Evolutionary conservation across 192 early-diverging fungal genomes (phyloP), one percentile per base, ranked within the genome.

Genomic region (Globomyces pollinis-pini): DNA sequence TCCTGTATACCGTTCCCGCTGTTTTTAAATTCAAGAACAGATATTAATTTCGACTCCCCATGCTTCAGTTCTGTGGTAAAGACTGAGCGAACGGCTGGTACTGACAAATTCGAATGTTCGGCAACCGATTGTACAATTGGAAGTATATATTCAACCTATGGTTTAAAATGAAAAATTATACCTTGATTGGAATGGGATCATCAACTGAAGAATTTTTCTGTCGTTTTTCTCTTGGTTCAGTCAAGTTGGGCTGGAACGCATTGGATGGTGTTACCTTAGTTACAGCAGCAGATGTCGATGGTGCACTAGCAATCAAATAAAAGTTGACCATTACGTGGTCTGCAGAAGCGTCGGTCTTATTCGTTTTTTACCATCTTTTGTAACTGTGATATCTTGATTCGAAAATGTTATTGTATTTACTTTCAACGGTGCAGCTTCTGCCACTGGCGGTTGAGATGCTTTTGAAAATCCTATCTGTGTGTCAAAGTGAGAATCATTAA

Each of bases 351-450:
- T 70, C 1, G 72, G 93, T 24, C 84, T 81, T 24, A 96, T 92
- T 8, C 93, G 75, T 49, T 87, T 90, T 68, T 88, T 87, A 6
- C 93, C 93, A 59, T 86, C 79, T 38, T 84, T 84, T 6, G 86
- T 88, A 42, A 81, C 68, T 0, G 88, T 82, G 29, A 88, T 79
- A 0, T 56, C 68, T 55, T 88, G 86, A 21, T 74, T 66, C 11
- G 32, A 33, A 21, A 32, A 39, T 3, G 61, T 60, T 3, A 32
- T 44, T 26, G 31, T 20, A 32, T 42, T 60, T 8, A 50, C 42
- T 5, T 7, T 60, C 20, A 8, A 4, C 6, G 39, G 44, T 2
- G 28, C 52, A 39, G 15, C 38, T 39, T n/a, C 38, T 39, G n/a
- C 15, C 38, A 39, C 38, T 15, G 15, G 15, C 15, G 15, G 15